Conservation (phyloP, 2,329 filamentous ascomycete species). For the Pezicula carpinea region DNA sequence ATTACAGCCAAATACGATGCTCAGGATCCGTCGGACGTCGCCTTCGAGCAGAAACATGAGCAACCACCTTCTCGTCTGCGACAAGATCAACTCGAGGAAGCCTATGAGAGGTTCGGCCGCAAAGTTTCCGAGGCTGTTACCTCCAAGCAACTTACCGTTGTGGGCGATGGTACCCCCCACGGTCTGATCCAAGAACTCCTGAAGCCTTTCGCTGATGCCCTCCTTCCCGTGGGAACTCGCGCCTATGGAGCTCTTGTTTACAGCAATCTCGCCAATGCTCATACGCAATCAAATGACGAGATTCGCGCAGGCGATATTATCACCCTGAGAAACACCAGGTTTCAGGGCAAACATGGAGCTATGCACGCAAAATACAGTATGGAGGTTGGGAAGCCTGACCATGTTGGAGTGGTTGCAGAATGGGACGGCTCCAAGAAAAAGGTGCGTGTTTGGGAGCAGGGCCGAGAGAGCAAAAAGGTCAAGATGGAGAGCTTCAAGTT, state of each 20-base stretch:
- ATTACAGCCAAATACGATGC: constrained; percentile 77
- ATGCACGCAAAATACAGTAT: constrained; percentile 92
- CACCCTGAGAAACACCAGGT: constrained; percentile 85
- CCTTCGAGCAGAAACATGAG: constrained; percentile 82
- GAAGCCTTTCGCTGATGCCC: constrained; percentile 64
- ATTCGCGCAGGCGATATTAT: constrained; percentile 92
- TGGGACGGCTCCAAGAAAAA: constrained; percentile 99
- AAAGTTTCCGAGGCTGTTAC: constrained; percentile 67
- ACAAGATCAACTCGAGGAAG: constrained; percentile 88
- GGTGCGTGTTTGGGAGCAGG: constrained; percentile 92
- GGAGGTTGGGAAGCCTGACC: constrained; percentile 81
- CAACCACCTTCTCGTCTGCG: constrained; percentile 74
- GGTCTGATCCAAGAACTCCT: constrained; percentile 77
- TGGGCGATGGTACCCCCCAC: constrained; percentile 80
- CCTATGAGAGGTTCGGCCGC: constrained; percentile 77
- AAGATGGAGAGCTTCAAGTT: constrained; percentile 93
- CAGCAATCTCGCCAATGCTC: constrained; percentile 90
- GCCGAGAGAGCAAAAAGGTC: constrained; percentile 86
- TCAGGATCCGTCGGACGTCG: constrained; percentile 65
- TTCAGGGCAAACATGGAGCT: constrained; percentile 90
- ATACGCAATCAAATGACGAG: constrained; percentile 83
- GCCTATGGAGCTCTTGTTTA: constrained; percentile 92
- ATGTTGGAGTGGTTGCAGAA: constrained; percentile 87
- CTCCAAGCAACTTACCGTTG: constrained; percentile 70
- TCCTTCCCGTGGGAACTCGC: constrained; percentile 80